Evolutionary conservation across 768 basidiomycete species (phyloP).

Genomic region (Leccinum arenicola): DNA sequence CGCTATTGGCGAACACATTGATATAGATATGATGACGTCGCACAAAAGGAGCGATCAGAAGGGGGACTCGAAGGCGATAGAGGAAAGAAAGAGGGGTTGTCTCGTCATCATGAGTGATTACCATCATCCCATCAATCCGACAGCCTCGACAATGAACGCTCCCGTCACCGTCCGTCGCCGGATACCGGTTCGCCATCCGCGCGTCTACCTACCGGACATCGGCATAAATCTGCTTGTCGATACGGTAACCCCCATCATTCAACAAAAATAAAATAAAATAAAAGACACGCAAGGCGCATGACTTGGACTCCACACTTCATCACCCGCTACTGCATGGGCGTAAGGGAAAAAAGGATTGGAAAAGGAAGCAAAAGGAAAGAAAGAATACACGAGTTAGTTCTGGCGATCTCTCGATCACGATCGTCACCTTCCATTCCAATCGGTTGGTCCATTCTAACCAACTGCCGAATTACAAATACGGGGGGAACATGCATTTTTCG

Average conservation of each 20-base stretch:
- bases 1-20: not conserved
- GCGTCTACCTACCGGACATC: no score
- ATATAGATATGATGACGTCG: not conserved
- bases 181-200: not conserved
- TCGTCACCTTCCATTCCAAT: slow-evolving; percentile 6
- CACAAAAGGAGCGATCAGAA: not conserved
- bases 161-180: not conserved
- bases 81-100: not conserved
- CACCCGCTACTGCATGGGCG: no score
- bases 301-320: no score
- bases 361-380: not conserved
- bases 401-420: slow-evolving; percentile 20
- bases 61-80: not conserved
- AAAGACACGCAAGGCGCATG: not conserved
- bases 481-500: not conserved
- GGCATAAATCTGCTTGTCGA: not conserved
- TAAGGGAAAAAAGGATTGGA: no score
- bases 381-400: not conserved
- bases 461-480: not conserved
- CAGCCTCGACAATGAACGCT: not conserved
- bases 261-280: not conserved
- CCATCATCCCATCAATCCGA: not conserved
- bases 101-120: slow-evolving; percentile 2
- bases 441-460: not conserved
- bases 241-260: not conserved